A percentile compares a stretch with the other conserved stretches of the same genome.
Conservation (phyloP, 2,329 filamentous ascomycete species). For the Nigrospora osmanthi region DNA sequence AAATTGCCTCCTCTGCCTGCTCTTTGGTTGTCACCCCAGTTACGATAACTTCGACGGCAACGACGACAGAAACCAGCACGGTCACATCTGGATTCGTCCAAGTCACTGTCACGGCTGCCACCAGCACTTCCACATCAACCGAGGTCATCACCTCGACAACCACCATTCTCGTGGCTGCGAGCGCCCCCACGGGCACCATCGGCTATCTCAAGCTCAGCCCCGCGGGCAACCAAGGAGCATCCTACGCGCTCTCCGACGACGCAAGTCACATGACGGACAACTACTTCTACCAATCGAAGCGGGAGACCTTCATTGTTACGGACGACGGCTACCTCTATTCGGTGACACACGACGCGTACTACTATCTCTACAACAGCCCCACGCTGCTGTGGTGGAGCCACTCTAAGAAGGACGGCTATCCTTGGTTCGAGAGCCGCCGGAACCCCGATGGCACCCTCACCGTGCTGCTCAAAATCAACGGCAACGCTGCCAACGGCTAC, state of each 20-base stretch:
- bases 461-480: neutral
- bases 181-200: neutral
- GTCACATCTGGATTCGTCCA: neutral
- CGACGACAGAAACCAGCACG: neutral
- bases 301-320: neutral
- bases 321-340: neutral
- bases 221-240: neutral
- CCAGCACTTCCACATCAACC: neutral
- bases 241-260: neutral
- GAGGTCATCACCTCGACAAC: neutral
- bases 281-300: neutral
- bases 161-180: neutral
- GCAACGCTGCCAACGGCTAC: neutral
- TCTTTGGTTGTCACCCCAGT: neutral
- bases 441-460: neutral
- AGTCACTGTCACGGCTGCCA: neutral
- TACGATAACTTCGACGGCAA: neutral
- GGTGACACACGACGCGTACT: neutral
- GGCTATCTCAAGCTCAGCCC: neutral
- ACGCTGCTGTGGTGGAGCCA: neutral
- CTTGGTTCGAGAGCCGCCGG: neutral
- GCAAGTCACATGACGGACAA: constrained; percentile 1
- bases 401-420: neutral
- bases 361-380: neutral
- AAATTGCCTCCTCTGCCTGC: neutral